These are phyloP conservation scores for Blastocystis sp. DNA, from an alignment of 352 stramenopile species.

Conservation along the genomic window DNA sequence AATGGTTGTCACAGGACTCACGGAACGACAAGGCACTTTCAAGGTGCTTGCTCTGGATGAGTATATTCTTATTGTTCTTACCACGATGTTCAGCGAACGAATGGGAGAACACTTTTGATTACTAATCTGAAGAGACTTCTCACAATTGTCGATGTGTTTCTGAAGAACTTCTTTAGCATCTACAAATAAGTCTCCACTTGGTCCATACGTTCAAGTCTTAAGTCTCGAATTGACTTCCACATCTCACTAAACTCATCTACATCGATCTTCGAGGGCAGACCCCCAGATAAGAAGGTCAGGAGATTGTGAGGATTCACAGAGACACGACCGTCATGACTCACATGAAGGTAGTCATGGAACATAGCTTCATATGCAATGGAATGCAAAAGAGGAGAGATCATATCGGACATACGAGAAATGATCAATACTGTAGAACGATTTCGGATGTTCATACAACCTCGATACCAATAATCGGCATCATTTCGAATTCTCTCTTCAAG, in stretches of 20 bases:
- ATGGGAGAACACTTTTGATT: constrained; percentile 50
- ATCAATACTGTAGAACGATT: constrained; percentile 59
- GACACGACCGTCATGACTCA: constrained; percentile 18
- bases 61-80: background rate
- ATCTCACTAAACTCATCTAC: constrained; percentile 21
- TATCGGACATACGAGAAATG: constrained; percentile 14
- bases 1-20: constrained; percentile 41
- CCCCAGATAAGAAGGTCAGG: constrained; percentile 18
- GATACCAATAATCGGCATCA: constrained; percentile 57
- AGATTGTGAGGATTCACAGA: constrained; percentile 23
- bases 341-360: constrained; percentile 59
- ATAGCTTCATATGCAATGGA: constrained; percentile 57
- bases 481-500: constrained; percentile 20
- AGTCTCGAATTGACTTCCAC: constrained; percentile 32
- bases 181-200: background rate
- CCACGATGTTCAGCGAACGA: constrained; percentile 42
- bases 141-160: background rate
- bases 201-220: background rate
- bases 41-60: constrained; percentile 20
- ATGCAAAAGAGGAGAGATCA: constrained; percentile 46
- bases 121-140: constrained; percentile 54
- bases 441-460: constrained; percentile 42
- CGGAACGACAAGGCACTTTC: constrained; percentile 48
- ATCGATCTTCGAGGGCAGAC: background rate
- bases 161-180: constrained; percentile 4